Base-by-base conservation (phyloP, 2,329 filamentous ascomycete genomes). In the Aspergillus cejpii region DNA sequence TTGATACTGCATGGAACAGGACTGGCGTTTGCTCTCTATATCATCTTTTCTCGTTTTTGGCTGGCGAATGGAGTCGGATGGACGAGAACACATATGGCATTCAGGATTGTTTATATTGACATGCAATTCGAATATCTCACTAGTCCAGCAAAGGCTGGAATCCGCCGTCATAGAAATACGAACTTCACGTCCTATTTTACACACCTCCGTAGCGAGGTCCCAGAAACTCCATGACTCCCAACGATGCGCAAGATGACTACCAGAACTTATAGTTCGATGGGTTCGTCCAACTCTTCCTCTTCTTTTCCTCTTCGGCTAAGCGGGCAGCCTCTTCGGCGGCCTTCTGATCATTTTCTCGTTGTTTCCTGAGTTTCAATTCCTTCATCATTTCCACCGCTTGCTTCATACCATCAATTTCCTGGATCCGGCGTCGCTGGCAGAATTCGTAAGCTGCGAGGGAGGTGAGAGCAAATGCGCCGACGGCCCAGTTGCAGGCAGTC, bases 321-420 rank as follows among this genome's bases (percentile, higher is more conserved):
- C 62, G 63, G 40, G 58, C 57, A 31, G 62, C 62, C 44, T 68
- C 66, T 36, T 63, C 62, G 11, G 31, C 31, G 15, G 58, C 60
- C 45, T 65, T 64, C 39, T 63, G 61, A 42, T 72, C 71, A 52
- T 71, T 72, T 36, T 72, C 68, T 47, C 64, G 66, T 55, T 81
- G 76, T 61, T 82, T 78, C 65, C 85, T 81, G 3, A 76, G 73
- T 59, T 86, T 82, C 65, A 89, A 82, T 57, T 79, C 74, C 60
- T 85, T 81, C 65, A 91, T 84, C 47, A 92, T 79, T 62, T 94
- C 87, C 44, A 94, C 84, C 3, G 86, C 86, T 53, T 88, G 76
- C 64, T 85, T 85, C 82, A 98, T 91, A 50, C 87, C 85, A 50
- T 83, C 80, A 57, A 83, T 79, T 68, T 97, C 91, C 49, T 84